Base-by-base conservation (phyloP, 2,329 filamentous ascomycete species). In the Epichloe brachyelytri region DNA sequence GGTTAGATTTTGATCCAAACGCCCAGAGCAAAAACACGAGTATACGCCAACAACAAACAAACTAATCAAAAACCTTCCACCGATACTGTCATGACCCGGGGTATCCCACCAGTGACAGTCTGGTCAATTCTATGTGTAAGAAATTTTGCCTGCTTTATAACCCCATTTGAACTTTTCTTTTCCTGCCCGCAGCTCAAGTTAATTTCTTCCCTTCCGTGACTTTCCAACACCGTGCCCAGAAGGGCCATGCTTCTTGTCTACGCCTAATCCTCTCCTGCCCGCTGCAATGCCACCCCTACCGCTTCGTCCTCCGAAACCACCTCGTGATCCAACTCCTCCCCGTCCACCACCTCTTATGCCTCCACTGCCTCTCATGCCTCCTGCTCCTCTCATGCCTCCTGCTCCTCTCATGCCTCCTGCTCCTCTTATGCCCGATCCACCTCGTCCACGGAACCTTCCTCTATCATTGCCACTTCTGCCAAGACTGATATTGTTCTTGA, bases 401-500 rank as follows among this genome's bases (percentile, higher is more conserved):
- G 30, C 65, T n/a, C 65, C 63, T 11, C 66, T 53, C 33, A 60
- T 57, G 26, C 63, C 57, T 7, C 36, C 34, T 30, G 26, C 26
- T 7, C 26, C 26, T 30, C 26, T 30, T 30, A 30, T 30, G 3
- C 26, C 26, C 26, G 26, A 30, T 39, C 46, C 20, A 5, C 61
- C 60, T 22, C 63, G 60, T 38, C 67, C 64, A 43, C 66, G 63
- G 47, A 60, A 59, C 43, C 50, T 53, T 20, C 58, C 56, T 26
- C 61, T 65, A 43, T 62, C 56, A 54, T 57, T 47, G 38, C 61
- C 52, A 56, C 57, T 46, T 55, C 58, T 64, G 37, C 66, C 67
- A 30, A 67, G 65, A 55, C 66, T 67, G 40, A 75, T 67, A 50
- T 71, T 71, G 55, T 70, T 74, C 67, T 77, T 79, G 57, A 81